phyloP scores from a whole-genome alignment of 768 basidiomycete species.

The Hericium alpestre region DNA sequence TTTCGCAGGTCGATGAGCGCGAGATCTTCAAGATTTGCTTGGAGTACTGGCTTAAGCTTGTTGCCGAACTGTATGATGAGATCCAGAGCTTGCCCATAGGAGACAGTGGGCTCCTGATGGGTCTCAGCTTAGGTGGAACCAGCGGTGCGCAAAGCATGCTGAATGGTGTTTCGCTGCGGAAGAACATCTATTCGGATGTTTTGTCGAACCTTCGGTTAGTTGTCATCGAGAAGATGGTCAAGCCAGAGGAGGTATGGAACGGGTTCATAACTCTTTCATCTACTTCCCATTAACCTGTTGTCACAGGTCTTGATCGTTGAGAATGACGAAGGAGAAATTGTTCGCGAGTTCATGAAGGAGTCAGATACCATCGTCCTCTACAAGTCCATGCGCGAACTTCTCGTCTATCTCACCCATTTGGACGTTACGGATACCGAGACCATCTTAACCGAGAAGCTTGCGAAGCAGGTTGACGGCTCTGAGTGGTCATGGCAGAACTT shows the following conservation, averaged over 20 bases:
- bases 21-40: constrained; percentile 99
- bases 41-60: constrained; percentile 95
- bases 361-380: constrained; percentile 96
- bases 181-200: constrained; percentile 94
- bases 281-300: neutral
- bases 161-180: constrained; percentile 70
- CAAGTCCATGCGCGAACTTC: constrained; percentile 95
- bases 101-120: constrained; percentile 80
- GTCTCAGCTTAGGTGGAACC: constrained; percentile 69
- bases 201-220: constrained; percentile 88
- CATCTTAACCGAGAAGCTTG: constrained; percentile 93
- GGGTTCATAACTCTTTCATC: neutral
- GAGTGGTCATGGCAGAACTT: constrained; percentile 99
- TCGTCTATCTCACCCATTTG: constrained; percentile 95
- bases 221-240: constrained; percentile 98
- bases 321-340: constrained; percentile 99
- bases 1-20: constrained; percentile 95
- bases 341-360: constrained; percentile 99
- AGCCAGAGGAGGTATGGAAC: constrained; percentile 84
- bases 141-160: constrained; percentile 56
- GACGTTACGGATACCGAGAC: constrained; percentile 95
- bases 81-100: constrained; percentile 86
- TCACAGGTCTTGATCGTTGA: constrained; percentile 90
- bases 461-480: constrained; percentile 92
- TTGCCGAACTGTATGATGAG: constrained; percentile 94